phyloP scores from a whole-genome alignment of 148 eudicot species.

The Nyssa sinensis region DNA sequence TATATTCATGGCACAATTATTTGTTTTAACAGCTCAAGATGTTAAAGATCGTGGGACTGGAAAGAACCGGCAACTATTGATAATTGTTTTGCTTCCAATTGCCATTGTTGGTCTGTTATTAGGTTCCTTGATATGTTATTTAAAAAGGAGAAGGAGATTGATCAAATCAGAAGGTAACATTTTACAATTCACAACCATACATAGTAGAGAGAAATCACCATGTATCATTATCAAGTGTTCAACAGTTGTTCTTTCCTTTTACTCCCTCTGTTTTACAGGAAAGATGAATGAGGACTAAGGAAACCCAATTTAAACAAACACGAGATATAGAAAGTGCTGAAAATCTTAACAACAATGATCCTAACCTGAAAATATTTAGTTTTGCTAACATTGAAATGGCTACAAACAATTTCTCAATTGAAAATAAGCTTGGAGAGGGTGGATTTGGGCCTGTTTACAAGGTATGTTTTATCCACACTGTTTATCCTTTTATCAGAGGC shows the following conservation, averaged over 20 bases:
- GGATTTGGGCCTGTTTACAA: conserved; percentile 42
- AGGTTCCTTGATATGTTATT: conserved; percentile 9
- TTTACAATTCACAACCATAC: too few relatives aligned
- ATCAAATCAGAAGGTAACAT: conserved; percentile 12
- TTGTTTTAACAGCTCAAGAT: conserved; percentile 23
- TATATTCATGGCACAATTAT: too few relatives aligned
- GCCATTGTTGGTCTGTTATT: conserved; percentile 14
- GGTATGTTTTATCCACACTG: conserved; percentile 24
- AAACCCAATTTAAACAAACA: neutral
- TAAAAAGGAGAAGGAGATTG: conserved; percentile 16
- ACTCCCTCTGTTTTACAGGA: neutral
- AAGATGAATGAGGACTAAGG: neutral
- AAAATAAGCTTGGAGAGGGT: conserved; percentile 40
- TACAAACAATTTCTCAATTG: conserved; percentile 28
- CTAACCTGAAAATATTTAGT: conserved; percentile 26
- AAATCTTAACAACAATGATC: neutral
- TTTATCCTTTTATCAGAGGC: too few relatives aligned
- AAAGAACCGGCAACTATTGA: conserved; percentile 2
- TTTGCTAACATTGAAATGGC: conserved; percentile 29
- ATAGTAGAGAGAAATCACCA: too few relatives aligned
- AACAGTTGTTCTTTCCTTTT: neutral
- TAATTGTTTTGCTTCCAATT: conserved; percentile 22
- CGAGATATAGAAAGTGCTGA: too few relatives aligned
- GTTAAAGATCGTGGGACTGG: neutral
- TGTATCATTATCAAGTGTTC: too few relatives aligned